These are phyloP conservation scores for Trichophaea hybrida DNA, from an alignment of 2,329 filamentous ascomycete species.

Conservation along the genomic window DNA sequence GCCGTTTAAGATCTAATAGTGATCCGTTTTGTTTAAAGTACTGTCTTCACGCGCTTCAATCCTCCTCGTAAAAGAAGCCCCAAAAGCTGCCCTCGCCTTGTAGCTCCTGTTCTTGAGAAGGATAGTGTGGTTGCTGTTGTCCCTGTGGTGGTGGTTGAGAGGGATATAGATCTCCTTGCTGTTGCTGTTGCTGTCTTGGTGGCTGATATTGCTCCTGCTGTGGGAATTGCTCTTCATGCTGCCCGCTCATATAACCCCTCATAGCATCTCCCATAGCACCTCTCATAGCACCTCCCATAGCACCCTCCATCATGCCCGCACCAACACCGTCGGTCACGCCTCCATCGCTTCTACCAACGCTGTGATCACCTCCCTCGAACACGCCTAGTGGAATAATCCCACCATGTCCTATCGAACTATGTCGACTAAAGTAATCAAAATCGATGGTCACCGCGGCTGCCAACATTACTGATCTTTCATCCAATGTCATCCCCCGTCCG, in stretches of 20 bases:
- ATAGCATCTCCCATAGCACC: conserved; percentile 32
- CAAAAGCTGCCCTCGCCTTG: conserved; percentile 28
- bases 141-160: conserved; percentile 13
- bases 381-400: conserved; percentile 42
- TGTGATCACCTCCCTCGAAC: conserved; percentile 34
- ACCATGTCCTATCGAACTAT: conserved; percentile 37
- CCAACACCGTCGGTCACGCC: conserved; percentile 30
- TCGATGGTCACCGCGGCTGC: conserved; percentile 51
- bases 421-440: conserved; percentile 53
- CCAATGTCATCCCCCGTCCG: conserved; percentile 45
- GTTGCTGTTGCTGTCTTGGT: conserved; percentile 1
- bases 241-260: conserved; percentile 27
- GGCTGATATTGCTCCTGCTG: conserved; percentile 9
- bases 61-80: conserved; percentile 5
- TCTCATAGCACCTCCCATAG: conserved; percentile 29
- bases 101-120: not conserved
- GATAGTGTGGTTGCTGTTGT: conserved; percentile 6
- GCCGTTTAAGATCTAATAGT: too few species aligned
- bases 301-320: conserved; percentile 30
- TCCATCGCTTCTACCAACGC: conserved; percentile 30
- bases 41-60: not conserved
- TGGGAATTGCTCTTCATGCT: not conserved
- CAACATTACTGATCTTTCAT: conserved; percentile 51
- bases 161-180: conserved; percentile 27
- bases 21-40: too few species aligned